These are phyloP conservation scores for Mrakia frigida DNA, from an alignment of 768 basidiomycete genomes.

Conservation along the genomic window DNA sequence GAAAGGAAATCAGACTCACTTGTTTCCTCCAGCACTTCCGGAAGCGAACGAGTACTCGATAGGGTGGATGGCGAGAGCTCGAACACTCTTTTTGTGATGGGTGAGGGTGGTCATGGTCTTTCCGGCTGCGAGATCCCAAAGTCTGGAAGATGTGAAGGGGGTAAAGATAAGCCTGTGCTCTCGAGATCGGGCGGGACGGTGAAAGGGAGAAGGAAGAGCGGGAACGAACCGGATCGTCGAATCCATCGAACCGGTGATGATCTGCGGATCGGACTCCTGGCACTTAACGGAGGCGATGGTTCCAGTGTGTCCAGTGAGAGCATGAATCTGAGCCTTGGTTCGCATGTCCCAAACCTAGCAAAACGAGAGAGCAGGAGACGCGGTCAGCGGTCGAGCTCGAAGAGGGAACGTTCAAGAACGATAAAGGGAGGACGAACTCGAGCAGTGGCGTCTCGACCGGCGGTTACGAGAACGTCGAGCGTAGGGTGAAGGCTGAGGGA, in stretches of 20 bases:
- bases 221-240: slow-evolving; percentile 76
- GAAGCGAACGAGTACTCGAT: slow-evolving; percentile 95
- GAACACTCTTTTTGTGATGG: slow-evolving; percentile 98
- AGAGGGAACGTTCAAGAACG: background rate
- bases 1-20: slow-evolving; percentile 47
- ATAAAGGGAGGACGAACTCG: slow-evolving; percentile 50
- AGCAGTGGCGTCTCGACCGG: slow-evolving; percentile 92
- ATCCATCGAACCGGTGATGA: slow-evolving; percentile 98
- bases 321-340: slow-evolving; percentile 91
- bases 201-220: background rate
- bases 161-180: background rate
- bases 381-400: background rate
- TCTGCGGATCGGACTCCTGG: slow-evolving; percentile 95
- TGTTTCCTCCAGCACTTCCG: slow-evolving; percentile 96
- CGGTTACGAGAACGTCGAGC: slow-evolving; percentile 88
- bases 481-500: slow-evolving; percentile 73
- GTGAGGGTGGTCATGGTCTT: slow-evolving; percentile 94
- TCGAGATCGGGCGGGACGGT: too few species aligned
- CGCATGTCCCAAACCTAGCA: slow-evolving; percentile 89
- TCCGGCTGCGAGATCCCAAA: slow-evolving; percentile 97
- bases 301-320: slow-evolving; percentile 85
- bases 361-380: background rate
- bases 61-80: slow-evolving; percentile 88
- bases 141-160: slow-evolving; percentile 46
- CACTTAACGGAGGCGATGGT: slow-evolving; percentile 95